phyloP scores from a whole-genome alignment of 768 basidiomycete genomes.

The Myochromella boudieri region DNA sequence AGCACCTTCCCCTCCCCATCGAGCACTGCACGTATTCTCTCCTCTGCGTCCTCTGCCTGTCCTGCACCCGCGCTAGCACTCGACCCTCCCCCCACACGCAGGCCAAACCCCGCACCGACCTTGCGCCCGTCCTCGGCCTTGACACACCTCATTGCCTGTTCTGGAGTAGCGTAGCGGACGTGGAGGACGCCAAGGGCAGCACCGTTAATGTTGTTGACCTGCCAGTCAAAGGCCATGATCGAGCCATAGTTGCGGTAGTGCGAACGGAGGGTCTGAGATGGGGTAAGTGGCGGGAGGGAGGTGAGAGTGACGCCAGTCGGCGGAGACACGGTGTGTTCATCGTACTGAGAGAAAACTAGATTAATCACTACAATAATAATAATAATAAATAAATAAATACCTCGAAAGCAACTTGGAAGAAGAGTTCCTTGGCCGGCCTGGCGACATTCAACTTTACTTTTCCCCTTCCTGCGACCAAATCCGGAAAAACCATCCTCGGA shows the following conservation, averaged over 20 bases:
- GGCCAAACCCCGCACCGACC: conserved; percentile 43
- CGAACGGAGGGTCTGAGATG: conserved; percentile 60
- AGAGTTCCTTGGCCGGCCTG: conserved; percentile 27
- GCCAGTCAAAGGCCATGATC: conserved; percentile 68
- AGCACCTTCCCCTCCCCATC: conserved; percentile 73
- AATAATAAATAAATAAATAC: conserved; percentile 29
- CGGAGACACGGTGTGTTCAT: conserved; percentile 52
- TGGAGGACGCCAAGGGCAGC: conserved; percentile 80
- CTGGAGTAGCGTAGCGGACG: conserved; percentile 63
- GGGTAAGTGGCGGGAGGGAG: conserved; percentile 69
- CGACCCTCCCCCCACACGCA: conserved; percentile 34
- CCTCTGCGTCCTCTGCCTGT: conserved; percentile 50
- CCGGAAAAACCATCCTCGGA: conserved; percentile 52
- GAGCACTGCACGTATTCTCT: conserved; percentile 72
- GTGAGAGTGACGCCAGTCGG: conserved; percentile 72
- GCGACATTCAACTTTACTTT: conserved; percentile 20
- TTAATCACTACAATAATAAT: conserved; percentile 5
- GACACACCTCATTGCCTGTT: conserved; percentile 69
- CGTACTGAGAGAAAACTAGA: conserved; percentile 5
- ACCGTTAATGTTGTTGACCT: conserved; percentile 79
- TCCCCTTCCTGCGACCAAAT: conserved; percentile 14
- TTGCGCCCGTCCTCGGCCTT: conserved; percentile 66
- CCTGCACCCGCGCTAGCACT: conserved; percentile 21
- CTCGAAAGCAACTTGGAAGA: conserved; percentile 55
- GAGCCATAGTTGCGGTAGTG: conserved; percentile 65